Percentiles rank a stretch among this genome's conserved stretches.
Conservation (phyloP, 2,329 filamentous ascomycete species). For the Aotearoamyces nothofagi region DNA sequence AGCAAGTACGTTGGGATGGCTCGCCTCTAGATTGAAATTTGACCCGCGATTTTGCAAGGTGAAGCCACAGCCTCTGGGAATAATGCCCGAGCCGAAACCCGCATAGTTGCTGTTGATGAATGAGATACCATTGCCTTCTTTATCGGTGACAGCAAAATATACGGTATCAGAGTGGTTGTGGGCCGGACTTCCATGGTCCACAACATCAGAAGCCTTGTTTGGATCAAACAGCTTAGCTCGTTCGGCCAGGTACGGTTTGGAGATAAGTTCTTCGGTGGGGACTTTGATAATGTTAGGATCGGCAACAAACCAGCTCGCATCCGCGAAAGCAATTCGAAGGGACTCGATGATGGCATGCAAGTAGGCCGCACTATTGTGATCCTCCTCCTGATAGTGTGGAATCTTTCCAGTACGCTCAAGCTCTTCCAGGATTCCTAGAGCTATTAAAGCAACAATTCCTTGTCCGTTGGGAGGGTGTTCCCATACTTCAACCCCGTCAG, state of each 20-base stretch:
- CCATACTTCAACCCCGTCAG: constrained; percentile 66
- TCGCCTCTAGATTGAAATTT: constrained; percentile 59
- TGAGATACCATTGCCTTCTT: constrained; percentile 73
- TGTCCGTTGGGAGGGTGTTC: constrained; percentile 96
- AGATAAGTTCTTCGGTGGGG: constrained; percentile 55
- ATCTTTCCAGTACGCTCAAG: constrained; percentile 65
- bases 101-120: constrained; percentile 96
- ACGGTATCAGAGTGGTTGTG: constrained; percentile 83
- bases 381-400: constrained; percentile 47
- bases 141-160: constrained; percentile 78
- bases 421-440: constrained; percentile 79
- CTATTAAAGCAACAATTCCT: constrained; percentile 89
- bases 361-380: constrained; percentile 72
- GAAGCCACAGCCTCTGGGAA: constrained; percentile 78
- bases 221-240: constrained; percentile 45
- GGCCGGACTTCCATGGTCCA: constrained; percentile 66
- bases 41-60: constrained; percentile 86
- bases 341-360: constrained; percentile 81
- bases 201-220: constrained; percentile 40
- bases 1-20: constrained; percentile 67
- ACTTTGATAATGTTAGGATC: constrained; percentile 63
- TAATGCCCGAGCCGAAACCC: constrained; percentile 76
- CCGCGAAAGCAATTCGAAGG: constrained; percentile 78
- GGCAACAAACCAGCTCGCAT: constrained; percentile 79
- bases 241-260: constrained; percentile 56